phyloP scores from a whole-genome alignment of 2,329 filamentous ascomycete species.

The Calonectria multiphialidica region DNA sequence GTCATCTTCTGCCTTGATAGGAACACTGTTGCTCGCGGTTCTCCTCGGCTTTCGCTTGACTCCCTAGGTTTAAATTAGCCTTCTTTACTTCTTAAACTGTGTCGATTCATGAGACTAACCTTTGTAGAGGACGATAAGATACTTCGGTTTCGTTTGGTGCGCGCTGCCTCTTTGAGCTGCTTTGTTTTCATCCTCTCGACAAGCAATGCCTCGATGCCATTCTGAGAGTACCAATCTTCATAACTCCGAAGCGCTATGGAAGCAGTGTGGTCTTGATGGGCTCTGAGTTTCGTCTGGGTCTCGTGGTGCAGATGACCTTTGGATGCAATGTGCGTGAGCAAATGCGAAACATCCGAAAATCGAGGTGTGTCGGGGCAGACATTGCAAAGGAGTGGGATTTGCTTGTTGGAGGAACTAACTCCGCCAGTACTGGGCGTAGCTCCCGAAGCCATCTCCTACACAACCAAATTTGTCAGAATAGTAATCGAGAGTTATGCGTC shows the following conservation, averaged over 20 bases:
- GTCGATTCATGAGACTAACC: slow-evolving; percentile 16
- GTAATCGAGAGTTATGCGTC: background rate
- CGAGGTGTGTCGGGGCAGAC: slow-evolving; percentile 84
- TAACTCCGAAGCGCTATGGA: slow-evolving; percentile 74
- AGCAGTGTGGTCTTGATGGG: slow-evolving; percentile 76
- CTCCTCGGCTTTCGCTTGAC: slow-evolving; percentile 48
- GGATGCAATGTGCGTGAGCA: slow-evolving; percentile 91
- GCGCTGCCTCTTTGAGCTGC: slow-evolving; percentile 72
- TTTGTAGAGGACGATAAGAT: slow-evolving; percentile 36
- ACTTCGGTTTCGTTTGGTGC: slow-evolving; percentile 60
- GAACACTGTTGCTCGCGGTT: slow-evolving; percentile 25
- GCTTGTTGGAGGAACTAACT: slow-evolving; percentile 40
- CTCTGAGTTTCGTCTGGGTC: slow-evolving; percentile 83
- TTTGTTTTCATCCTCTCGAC: slow-evolving; percentile 84
- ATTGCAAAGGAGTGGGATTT: slow-evolving; percentile 81
- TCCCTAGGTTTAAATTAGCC: slow-evolving; percentile 25
- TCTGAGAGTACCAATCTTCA: slow-evolving; percentile 81
- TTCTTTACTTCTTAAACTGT: no score
- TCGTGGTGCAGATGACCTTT: slow-evolving; percentile 91
- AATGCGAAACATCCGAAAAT: slow-evolving; percentile 92
- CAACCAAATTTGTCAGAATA: slow-evolving; percentile 33
- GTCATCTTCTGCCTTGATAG: slow-evolving; percentile 46
- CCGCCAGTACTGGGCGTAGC: slow-evolving; percentile 33
- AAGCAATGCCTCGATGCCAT: slow-evolving; percentile 79
- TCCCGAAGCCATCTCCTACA: slow-evolving; percentile 54